These are phyloP conservation scores for Leccinum variicolor DNA, from an alignment of 768 basidiomycete genomes.

Conservation along the genomic window DNA sequence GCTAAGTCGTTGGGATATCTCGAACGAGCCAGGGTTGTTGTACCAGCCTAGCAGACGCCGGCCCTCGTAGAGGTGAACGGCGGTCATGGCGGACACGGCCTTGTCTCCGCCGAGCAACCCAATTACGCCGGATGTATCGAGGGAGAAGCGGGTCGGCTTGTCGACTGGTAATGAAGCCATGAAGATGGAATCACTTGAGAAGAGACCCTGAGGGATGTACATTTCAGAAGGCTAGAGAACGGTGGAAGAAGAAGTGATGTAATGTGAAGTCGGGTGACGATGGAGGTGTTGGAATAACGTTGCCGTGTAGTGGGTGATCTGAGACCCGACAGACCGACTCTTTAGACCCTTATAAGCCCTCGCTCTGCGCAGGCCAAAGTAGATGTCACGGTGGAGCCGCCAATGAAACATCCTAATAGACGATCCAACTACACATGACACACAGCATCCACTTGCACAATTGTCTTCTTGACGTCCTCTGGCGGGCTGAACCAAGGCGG, in stretches of 20 bases:
- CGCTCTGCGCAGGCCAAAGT: background rate
- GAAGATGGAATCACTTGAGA: background rate
- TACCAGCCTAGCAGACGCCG: slow-evolving; percentile 35
- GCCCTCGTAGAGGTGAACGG: slow-evolving; percentile 25
- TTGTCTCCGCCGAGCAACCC: slow-evolving; percentile 32
- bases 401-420: background rate
- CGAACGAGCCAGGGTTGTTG: slow-evolving; percentile 32
- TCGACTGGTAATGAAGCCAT: background rate
- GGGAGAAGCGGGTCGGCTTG: slow-evolving; percentile 5
- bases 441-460: background rate
- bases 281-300: background rate
- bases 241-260: background rate
- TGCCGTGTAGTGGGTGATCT: background rate
- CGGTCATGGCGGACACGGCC: slow-evolving; percentile 28
- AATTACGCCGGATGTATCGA: slow-evolving; percentile 25
- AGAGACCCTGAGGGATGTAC: background rate
- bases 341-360: background rate
- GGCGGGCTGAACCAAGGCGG: too few species aligned
- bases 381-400: too few species aligned
- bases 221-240: background rate
- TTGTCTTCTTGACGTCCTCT: background rate
- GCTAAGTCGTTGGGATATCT: slow-evolving; percentile 21
- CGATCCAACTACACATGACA: background rate
- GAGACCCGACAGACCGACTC: background rate
- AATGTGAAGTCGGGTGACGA: background rate